A percentile compares a stretch with the other conserved stretches of the same genome.
phyloP scores from a whole-genome alignment of 495 filamentous ascomycete genomes.

The Polyplosphaeria fusca region DNA sequence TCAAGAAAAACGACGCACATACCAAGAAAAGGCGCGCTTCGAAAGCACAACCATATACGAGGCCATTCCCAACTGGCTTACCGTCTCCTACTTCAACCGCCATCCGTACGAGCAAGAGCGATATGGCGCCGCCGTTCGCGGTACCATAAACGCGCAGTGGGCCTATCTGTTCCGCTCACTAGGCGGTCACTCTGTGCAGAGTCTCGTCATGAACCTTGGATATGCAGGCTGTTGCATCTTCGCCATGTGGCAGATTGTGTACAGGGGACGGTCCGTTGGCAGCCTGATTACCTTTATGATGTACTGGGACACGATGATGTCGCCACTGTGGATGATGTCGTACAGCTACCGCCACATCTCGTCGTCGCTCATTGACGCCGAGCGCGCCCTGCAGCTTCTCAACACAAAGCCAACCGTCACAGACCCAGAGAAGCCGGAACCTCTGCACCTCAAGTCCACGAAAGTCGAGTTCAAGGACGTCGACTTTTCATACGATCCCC shows the following conservation, averaged over 20 bases:
- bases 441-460: constrained; percentile 3
- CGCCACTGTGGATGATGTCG: constrained; percentile 63
- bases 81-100: constrained; percentile 72
- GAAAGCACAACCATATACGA: constrained; percentile 61
- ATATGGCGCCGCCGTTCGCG: constrained; percentile 47
- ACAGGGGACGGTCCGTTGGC: constrained; percentile 56
- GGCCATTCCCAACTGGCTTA: constrained; percentile 66
- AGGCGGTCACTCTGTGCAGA: constrained; percentile 50
- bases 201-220: constrained; percentile 59
- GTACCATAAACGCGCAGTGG: constrained; percentile 34
- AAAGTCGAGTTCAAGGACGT: constrained; percentile 30
- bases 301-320: constrained; percentile 59
- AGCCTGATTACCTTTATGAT: constrained; percentile 68
- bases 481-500: constrained; percentile 30
- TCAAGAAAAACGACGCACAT: constrained; percentile 17
- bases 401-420: constrained; percentile 50
- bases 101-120: constrained; percentile 60
- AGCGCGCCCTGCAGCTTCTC: constrained; percentile 70
- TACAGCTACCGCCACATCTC: constrained; percentile 54
- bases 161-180: constrained; percentile 35
- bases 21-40: constrained; percentile 47
- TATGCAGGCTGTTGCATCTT: constrained; percentile 62
- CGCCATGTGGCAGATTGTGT: constrained; percentile 65
- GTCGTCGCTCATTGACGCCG: constrained; percentile 66
- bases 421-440: constrained; percentile 6